Evolutionary conservation across 768 basidiomycete species (phyloP).

Genomic region (Lactarius evosmus): DNA sequence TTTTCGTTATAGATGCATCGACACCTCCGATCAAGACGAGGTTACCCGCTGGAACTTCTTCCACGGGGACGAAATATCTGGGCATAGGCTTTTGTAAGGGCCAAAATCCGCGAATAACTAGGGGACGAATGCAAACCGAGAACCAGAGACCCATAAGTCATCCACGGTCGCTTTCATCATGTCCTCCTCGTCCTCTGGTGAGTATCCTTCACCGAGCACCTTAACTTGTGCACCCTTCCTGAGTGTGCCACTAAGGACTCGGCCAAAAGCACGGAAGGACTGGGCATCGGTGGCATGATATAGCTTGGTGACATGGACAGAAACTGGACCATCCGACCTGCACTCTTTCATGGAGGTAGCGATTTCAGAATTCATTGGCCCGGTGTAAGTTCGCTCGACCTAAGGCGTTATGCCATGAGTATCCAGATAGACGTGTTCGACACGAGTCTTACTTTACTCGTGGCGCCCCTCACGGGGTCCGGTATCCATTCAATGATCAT

Average conservation of each 20-base stretch:
- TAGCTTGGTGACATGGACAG: constrained; percentile 91
- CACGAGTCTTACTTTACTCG: constrained; percentile 49
- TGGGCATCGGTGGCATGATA: constrained; percentile 97
- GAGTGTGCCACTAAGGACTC: constrained; percentile 90
- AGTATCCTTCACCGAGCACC: constrained; percentile 97
- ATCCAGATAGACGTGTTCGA: constrained; percentile 5
- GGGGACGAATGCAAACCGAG: constrained; percentile 53
- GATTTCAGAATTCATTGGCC: constrained; percentile 78
- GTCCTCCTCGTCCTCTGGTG: constrained; percentile 98
- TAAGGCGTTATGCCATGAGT: constrained; percentile 32
- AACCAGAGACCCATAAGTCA: constrained; percentile 86
- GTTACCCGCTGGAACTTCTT: constrained; percentile 89
- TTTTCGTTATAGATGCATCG: constrained; percentile 92
- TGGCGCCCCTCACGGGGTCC: constrained; percentile 60
- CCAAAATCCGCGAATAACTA: background rate
- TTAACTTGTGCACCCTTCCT: constrained; percentile 81
- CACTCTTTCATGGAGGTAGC: constrained; percentile 79
- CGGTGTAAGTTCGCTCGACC: constrained; percentile 85
- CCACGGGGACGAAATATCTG: constrained; percentile 88
- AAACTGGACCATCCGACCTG: constrained; percentile 79
- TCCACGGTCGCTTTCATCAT: constrained; percentile 86
- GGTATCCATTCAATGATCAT: constrained; percentile 90
- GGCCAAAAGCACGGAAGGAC: constrained; percentile 93
- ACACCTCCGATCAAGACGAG: constrained; percentile 90
- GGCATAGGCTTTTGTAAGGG: background rate